Base-by-base conservation (phyloP, 2,329 filamentous ascomycete species). In the Pseudocercospora vitis region DNA sequence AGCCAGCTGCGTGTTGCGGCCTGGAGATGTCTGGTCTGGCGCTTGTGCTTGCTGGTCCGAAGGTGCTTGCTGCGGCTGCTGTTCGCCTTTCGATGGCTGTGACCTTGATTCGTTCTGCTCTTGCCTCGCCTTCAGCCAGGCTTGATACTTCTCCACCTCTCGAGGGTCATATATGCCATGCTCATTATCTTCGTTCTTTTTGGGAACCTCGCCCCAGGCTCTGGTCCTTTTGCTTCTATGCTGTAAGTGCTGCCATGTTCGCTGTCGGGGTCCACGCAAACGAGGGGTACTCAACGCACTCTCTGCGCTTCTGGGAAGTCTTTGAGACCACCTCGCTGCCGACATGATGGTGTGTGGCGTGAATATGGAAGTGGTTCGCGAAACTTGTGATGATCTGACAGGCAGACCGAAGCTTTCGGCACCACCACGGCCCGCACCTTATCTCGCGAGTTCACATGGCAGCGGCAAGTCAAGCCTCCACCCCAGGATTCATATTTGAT, bases 1-100 rank as follows among this genome's bases (percentile, higher is more conserved):
- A 18, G 77, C 71, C 42, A 74, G 71, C 54, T 77, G 70, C 9
- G 71, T 57, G 44, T 65, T 67, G 14, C 57, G 56, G 16, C 63
- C 62, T 8, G n/a, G 70, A 68, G 7, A 63, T 56, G 42, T 65
- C 58, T 51, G 52, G 58, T 60, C 61, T 18, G 32, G 56, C 44
- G 62, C 52, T 42, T 47, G 35, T 32, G 49, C 44, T 37, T 56
- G 56, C 24, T 53, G 50, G 7, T 61, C 33, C 23, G 23, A 8
- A 7, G 24, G 21, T 14, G 23, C 23, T 19, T 45, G 24, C 42
- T 45, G 24, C 9, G 42, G 21, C 21, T 45, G 42, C 42, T 7
- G 26, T 55, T 51, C 37, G 40, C 31, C 7, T 48, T 29, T 31
- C 33, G 39, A 24, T 50, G 23, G 29, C 26, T 11, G 21, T 16